Base-by-base conservation (phyloP, 2,329 filamentous ascomycete genomes). In the Stagonosporopsis cucurbitacearum region DNA sequence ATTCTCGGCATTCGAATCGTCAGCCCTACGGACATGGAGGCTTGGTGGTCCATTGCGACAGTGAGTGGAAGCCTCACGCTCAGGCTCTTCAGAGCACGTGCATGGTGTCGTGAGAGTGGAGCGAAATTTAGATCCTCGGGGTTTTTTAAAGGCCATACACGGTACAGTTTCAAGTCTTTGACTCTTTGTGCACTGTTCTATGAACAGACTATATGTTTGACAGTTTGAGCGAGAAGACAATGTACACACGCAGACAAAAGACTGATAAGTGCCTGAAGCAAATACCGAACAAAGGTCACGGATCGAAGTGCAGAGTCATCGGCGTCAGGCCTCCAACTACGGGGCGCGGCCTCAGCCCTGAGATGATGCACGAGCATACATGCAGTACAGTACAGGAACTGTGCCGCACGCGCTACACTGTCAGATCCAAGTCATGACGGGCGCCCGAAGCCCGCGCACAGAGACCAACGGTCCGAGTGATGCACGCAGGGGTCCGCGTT, bases 331-430 rank as follows among this genome's bases (percentile, higher is more conserved):
- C 30, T 41, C 47, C 37, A 37, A 39, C 30, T 37, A 39, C 50
- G 47, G 15, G 42, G 53, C 37, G 32, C 23, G 28, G 25, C 23
- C 22, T 50, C 28, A 50, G 52, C 41, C 36, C 42, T 51, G 37
- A 43, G 12, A 32, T 43, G 25, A 51, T 12, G 47, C 53, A 51
- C 43, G 53, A 56, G 47, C 53, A 47, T 26, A 19, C 26, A 30
- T 30, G 36, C 39, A 56, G 47, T 48, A 47, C n/a, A n/a, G n/a
- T 28, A 25, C 26, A 32, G 23, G 30, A 45, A 20, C 37, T 32
- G 32, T 43, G 36, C 36, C 25, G 53, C 22, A 30, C 40, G 47
- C 53, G 53, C 53, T 48, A 56, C 53, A 43, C 11, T n/a, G 22
- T 39, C 32, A 28, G 36, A 2, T 19, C 26, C 17, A 36, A 40